Conservation (phyloP, 352 stramenopile species). For the Globisporangium nagaii region DNA sequence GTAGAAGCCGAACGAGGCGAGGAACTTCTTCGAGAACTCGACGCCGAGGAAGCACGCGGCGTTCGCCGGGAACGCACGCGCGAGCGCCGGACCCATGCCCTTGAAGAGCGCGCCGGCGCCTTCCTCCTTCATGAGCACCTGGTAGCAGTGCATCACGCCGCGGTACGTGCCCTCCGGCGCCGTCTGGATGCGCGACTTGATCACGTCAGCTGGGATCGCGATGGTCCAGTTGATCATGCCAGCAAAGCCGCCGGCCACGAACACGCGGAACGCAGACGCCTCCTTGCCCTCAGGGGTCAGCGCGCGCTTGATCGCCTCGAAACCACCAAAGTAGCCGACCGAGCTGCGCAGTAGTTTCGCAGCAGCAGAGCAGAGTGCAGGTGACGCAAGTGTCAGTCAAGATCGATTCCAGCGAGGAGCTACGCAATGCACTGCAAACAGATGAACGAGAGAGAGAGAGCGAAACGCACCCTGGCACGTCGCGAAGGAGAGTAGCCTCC, state of each 20-base stretch:
- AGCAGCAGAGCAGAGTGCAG: neutral
- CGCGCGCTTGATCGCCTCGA: constrained; percentile 89
- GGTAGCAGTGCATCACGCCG: constrained; percentile 88
- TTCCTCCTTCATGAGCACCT: constrained; percentile 93
- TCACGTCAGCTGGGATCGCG: constrained; percentile 92
- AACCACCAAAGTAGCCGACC: constrained; percentile 93
- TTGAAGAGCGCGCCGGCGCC: constrained; percentile 91
- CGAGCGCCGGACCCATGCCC: constrained; percentile 92
- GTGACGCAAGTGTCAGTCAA: neutral
- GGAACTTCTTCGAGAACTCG: constrained; percentile 85
- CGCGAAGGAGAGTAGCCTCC: constrained; percentile 91
- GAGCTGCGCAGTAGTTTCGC: constrained; percentile 40
- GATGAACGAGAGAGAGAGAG: neutral
- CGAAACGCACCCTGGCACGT: constrained; percentile 86
- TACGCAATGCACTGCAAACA: neutral
- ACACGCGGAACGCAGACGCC: constrained; percentile 79
- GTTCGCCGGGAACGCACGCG: constrained; percentile 94
- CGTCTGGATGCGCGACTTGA: constrained; percentile 97
- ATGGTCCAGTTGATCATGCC: constrained; percentile 94
- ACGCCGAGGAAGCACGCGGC: constrained; percentile 94
- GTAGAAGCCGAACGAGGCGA: constrained; percentile 70
- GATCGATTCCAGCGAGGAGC: neutral
- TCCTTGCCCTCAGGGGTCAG: constrained; percentile 81
- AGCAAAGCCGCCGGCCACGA: constrained; percentile 93
- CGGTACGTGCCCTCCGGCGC: constrained; percentile 93